Conservation (phyloP, 805 yeast genomes). For the Nakazawaea ishiwadae region DNA sequence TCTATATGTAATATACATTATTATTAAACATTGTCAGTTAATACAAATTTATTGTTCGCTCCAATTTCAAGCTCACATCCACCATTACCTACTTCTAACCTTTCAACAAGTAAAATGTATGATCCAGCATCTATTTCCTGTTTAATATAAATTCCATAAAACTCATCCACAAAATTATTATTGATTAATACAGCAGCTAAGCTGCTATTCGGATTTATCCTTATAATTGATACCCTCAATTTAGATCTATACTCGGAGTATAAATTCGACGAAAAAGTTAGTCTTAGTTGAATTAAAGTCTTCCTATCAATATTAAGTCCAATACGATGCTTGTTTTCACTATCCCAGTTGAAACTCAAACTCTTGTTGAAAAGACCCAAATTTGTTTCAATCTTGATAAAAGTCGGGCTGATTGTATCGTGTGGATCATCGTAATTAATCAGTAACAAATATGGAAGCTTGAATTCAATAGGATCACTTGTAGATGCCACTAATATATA, state of each 20-base stretch:
- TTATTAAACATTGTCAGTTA: neutral
- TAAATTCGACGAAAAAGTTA: neutral
- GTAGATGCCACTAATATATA: slow-evolving; percentile 47
- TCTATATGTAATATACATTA: neutral
- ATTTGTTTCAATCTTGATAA: neutral
- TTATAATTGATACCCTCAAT: neutral
- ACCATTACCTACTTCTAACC: neutral
- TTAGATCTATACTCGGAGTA: neutral
- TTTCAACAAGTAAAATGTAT: neutral
- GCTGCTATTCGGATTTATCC: neutral
- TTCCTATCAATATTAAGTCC: neutral
- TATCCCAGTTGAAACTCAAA: neutral
- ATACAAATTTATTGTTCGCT: slow-evolving; percentile 1
- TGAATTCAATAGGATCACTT: slow-evolving; percentile 27
- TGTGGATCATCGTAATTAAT: neutral
- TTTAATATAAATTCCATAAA: neutral
- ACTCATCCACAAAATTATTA: neutral
- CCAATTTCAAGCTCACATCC: slow-evolving; percentile 4
- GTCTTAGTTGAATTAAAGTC: neutral
- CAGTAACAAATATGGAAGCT: neutral
- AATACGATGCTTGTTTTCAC: neutral
- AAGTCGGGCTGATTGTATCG: neutral
- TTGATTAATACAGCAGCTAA: neutral
- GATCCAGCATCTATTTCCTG: neutral
- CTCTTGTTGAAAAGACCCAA: neutral